These are phyloP conservation scores for Xylariaceae sp. DNA, from an alignment of 2,329 filamentous ascomycete genomes.

Conservation along the genomic window DNA sequence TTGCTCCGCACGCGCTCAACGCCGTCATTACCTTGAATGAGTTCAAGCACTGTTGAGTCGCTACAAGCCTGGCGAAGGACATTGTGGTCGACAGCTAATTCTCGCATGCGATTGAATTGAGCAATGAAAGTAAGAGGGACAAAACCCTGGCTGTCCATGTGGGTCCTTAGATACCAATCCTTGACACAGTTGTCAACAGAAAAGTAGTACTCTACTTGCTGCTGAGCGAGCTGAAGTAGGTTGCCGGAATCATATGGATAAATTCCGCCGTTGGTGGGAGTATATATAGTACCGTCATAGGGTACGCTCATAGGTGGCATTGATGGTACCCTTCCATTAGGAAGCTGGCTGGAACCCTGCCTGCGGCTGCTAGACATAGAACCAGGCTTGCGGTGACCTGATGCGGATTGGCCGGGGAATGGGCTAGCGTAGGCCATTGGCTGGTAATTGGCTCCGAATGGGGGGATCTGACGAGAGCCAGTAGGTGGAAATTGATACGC, in stretches of 20 bases:
- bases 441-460: slow-evolving; percentile 30
- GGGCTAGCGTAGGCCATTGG: slow-evolving; percentile 33
- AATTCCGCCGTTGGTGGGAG: slow-evolving; percentile 58
- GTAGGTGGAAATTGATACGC: slow-evolving; percentile 31
- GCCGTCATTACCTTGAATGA: slow-evolving; percentile 75
- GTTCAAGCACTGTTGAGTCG: slow-evolving; percentile 75
- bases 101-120: slow-evolving; percentile 83
- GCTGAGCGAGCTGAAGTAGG: slow-evolving; percentile 45
- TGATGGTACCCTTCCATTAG: slow-evolving; percentile 28
- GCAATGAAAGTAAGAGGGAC: slow-evolving; percentile 80
- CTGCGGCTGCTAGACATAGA: slow-evolving; percentile 33
- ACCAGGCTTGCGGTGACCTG: slow-evolving; percentile 33
- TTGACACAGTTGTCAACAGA: slow-evolving; percentile 95
- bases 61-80: slow-evolving; percentile 77
- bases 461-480: slow-evolving; percentile 20
- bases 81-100: slow-evolving; percentile 73
- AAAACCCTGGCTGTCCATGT: slow-evolving; percentile 96
- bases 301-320: slow-evolving; percentile 59
- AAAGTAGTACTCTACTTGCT: slow-evolving; percentile 88
- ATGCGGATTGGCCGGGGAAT: slow-evolving; percentile 33
- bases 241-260: slow-evolving; percentile 54
- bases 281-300: slow-evolving; percentile 59
- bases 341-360: slow-evolving; percentile 24
- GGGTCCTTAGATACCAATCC: slow-evolving; percentile 83
- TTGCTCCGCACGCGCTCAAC: slow-evolving; percentile 77